These are phyloP conservation scores for Chaetomium globosum DNA, from an alignment of 2,329 filamentous ascomycete genomes.

Conservation along the genomic window DNA sequence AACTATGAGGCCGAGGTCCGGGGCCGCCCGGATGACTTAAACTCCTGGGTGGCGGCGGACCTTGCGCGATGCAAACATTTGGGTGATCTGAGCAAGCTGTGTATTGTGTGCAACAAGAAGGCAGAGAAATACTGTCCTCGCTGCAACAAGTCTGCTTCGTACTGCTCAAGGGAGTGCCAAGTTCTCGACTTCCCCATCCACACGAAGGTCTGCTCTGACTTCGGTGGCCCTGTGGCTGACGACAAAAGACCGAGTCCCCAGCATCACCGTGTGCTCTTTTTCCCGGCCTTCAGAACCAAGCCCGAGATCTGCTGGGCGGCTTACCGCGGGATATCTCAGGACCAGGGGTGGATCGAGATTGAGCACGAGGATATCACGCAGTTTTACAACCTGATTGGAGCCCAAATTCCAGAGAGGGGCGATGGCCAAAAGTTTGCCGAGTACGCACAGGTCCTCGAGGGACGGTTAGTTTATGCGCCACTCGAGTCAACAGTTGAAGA, in stretches of 20 bases:
- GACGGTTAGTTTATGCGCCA: constrained; percentile 11
- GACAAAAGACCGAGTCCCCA: constrained; percentile 19
- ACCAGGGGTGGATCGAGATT: not conserved
- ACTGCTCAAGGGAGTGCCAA: constrained; percentile 27
- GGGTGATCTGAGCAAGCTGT: constrained; percentile 9
- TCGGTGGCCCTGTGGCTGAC: not conserved
- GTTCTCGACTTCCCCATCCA: constrained; percentile 25
- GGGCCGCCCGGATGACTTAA: not conserved
- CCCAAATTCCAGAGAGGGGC: not conserved
- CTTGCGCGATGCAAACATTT: not conserved
- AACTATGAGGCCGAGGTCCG: constrained; percentile 4
- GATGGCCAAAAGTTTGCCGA: not conserved
- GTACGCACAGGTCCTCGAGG: not conserved
- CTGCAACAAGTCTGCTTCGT: constrained; percentile 25
- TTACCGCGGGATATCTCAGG: not conserved
- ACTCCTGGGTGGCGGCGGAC: constrained; percentile 3
- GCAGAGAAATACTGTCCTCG: not conserved
- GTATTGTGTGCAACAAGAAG: constrained; percentile 20
- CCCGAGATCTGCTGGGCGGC: constrained; percentile 21
- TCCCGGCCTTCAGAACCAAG: constrained; percentile 16
- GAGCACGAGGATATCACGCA: not conserved
- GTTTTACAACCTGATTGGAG: not conserved
- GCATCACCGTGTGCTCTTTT: constrained; percentile 22
- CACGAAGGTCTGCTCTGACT: constrained; percentile 26
- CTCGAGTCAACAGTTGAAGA: not conserved